Evolutionary conservation across 1,139 yeast genomes (phyloP).

Genomic region (Geotrichum siamense): DNA sequence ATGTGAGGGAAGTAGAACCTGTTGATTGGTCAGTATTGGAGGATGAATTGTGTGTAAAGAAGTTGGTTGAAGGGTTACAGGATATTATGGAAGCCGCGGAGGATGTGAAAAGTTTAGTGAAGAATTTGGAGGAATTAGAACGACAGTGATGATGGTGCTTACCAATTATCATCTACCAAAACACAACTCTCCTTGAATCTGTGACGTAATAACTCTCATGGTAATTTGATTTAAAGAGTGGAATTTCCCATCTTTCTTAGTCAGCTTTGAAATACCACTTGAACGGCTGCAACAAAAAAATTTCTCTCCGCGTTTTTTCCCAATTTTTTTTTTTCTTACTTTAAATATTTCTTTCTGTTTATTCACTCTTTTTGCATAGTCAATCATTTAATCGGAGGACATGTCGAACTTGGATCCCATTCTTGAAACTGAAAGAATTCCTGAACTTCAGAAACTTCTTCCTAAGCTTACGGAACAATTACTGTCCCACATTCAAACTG

Average conservation of each 20-base stretch:
- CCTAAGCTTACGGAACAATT: conserved; percentile 1
- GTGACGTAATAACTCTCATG: too few relatives aligned
- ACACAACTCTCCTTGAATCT: too few relatives aligned
- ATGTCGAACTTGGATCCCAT: conserved; percentile 1
- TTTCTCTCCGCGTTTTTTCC: too few relatives aligned
- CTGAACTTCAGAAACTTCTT: neutral
- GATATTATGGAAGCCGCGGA: neutral
- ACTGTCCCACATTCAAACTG: neutral
- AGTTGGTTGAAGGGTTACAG: neutral
- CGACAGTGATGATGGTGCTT: neutral
- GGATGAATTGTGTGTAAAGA: neutral
- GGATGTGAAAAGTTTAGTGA: neutral
- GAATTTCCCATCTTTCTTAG: too few relatives aligned
- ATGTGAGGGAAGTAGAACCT: neutral
- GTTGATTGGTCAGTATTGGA: neutral
- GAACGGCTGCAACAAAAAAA: too few relatives aligned
- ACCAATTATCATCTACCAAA: too few relatives aligned
- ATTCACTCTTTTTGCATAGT: neutral
- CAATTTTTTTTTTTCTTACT: too few relatives aligned
- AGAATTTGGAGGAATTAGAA: neutral
- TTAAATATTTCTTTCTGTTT: neutral
- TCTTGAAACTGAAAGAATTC: conserved; percentile 3
- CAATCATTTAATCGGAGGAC: neutral
- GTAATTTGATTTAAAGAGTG: too few relatives aligned
- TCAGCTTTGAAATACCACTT: too few relatives aligned